phyloP scores from a whole-genome alignment of 176 grass and related monocot species.

The Oryza longistaminata region DNA sequence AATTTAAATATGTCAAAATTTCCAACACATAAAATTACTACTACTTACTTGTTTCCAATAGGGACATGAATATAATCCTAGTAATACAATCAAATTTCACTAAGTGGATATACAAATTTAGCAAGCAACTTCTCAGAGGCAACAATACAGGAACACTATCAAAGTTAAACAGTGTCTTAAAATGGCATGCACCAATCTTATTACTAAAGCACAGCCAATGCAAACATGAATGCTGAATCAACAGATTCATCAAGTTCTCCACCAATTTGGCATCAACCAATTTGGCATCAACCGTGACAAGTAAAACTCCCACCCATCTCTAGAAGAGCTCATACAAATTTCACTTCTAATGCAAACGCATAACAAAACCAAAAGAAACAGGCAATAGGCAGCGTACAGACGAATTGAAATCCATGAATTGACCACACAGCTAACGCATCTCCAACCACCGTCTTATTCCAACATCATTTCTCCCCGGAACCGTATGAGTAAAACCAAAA shows the following conservation, averaged over 20 bases:
- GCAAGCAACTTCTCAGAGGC: not conserved
- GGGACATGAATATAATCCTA: constrained; percentile 5
- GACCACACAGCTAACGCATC: constrained; percentile 43
- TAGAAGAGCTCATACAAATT: not conserved
- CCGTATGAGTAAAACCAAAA: constrained; percentile 2
- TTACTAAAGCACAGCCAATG: not conserved
- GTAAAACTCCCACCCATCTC: constrained; percentile 12
- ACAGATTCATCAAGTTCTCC: not conserved
- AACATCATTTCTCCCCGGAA: constrained; percentile 10
- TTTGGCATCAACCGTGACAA: not conserved
- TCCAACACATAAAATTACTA: not conserved
- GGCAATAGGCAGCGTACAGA: not conserved
- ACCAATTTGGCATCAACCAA: not conserved
- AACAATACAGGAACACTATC: constrained; percentile 9
- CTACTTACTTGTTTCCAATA: constrained; percentile 1
- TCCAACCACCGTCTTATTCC: constrained; percentile 31
- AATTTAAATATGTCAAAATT: not conserved
- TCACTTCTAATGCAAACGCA: not conserved
- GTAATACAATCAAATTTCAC: not conserved
- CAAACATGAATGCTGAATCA: not conserved
- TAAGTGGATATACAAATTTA: constrained; percentile 1
- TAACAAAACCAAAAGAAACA: constrained; percentile 34
- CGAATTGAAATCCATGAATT: constrained; percentile 27
- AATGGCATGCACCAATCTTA: not conserved
- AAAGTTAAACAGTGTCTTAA: constrained; percentile 12